Conservation (phyloP, 768 basidiomycete genomes). For the Leccinum fibrillosum region DNA sequence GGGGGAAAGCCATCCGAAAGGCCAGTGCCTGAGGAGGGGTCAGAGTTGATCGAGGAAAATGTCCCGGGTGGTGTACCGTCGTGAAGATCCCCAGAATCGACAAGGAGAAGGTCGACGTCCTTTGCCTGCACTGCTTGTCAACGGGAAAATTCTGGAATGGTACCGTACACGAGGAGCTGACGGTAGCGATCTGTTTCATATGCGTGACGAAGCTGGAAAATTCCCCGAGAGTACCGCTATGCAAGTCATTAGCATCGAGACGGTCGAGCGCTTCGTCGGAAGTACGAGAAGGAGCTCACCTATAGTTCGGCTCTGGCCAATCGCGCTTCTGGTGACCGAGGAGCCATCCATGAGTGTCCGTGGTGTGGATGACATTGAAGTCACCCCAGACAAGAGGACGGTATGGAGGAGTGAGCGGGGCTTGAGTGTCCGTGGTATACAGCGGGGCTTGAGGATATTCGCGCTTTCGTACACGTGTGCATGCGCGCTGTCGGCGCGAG, state of each 20-base stretch:
- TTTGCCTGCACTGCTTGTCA: slow-evolving; percentile 39
- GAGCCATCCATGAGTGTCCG: slow-evolving; percentile 81
- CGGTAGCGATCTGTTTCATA: slow-evolving; percentile 72
- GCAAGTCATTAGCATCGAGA: background rate
- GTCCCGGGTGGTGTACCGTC: slow-evolving; percentile 42
- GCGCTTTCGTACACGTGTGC: slow-evolving; percentile 38
- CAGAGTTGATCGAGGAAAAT: background rate
- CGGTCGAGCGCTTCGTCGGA: background rate
- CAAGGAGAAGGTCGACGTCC: slow-evolving; percentile 78
- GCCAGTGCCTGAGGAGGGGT: slow-evolving; percentile 51
- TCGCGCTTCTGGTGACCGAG: slow-evolving; percentile 77
- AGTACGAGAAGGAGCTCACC: slow-evolving; percentile 30
- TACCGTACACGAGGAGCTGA: slow-evolving; percentile 21
- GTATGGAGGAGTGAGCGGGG: slow-evolving; percentile 52
- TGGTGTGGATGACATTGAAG: slow-evolving; percentile 83
- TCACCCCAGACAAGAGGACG: slow-evolving; percentile 82
- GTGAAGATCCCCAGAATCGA: slow-evolving; percentile 80
- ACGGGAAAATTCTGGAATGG: background rate
- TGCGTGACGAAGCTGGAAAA: slow-evolving; percentile 83
- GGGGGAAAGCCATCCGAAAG: slow-evolving; percentile 71
- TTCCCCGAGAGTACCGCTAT: slow-evolving; percentile 68
- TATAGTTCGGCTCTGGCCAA: slow-evolving; percentile 76
- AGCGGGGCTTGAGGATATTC: slow-evolving; percentile 42
- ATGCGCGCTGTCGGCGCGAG: slow-evolving; percentile 34
- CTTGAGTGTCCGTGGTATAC: slow-evolving; percentile 27